Conservation (phyloP, 257 asterid species). For the Marsdenia floribunda region DNA sequence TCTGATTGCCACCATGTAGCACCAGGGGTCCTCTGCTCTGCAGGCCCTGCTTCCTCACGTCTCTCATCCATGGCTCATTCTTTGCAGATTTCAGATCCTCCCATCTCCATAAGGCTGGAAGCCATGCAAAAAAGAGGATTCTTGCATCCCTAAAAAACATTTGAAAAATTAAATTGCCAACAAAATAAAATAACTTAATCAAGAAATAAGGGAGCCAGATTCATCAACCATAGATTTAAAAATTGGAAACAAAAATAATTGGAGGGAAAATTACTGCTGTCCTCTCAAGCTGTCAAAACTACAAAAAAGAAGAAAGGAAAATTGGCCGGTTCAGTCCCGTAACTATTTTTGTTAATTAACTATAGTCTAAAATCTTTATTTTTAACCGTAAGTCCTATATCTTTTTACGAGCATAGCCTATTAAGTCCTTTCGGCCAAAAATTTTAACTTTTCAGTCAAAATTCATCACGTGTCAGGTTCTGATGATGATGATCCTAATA, state of each 20-base stretch:
- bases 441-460: too few relatives aligned
- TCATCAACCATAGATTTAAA: background rate
- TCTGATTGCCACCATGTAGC: constrained; percentile 72
- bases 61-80: constrained; percentile 50
- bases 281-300: too few relatives aligned
- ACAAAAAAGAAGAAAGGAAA: too few relatives aligned
- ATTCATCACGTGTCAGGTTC: too few relatives aligned
- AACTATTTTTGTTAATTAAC: too few relatives aligned
- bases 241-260: background rate
- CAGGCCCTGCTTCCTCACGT: constrained; percentile 50
- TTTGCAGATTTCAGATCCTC: constrained; percentile 16
- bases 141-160: background rate
- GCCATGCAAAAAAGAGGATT: constrained; percentile 21
- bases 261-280: too few relatives aligned
- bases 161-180: background rate
- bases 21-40: constrained; percentile 56
- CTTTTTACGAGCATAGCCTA: too few relatives aligned
- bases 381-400: too few relatives aligned
- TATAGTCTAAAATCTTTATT: too few relatives aligned
- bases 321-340: too few relatives aligned
- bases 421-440: too few relatives aligned
- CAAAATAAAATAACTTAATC: background rate
- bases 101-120: constrained; percentile 24
- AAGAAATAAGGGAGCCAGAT: background rate
- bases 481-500: too few relatives aligned